Base-by-base conservation (phyloP, 2,329 filamentous ascomycete species). In the Lasiodiplodia sp. region DNA sequence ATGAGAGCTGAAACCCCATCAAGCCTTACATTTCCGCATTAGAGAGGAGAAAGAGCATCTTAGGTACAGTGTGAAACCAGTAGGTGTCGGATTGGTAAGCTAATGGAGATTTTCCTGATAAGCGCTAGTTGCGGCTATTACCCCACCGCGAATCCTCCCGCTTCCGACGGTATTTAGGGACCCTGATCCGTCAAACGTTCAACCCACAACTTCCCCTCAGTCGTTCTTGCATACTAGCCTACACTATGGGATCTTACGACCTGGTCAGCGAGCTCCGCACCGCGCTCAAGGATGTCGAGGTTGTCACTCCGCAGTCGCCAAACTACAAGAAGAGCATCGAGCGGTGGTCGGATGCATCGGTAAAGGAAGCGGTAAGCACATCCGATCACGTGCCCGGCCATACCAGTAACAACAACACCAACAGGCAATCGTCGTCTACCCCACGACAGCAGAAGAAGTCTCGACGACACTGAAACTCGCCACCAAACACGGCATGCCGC, bases 401-500 rank as follows among this genome's bases (percentile, higher is more conserved):
- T n/a, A n/a, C 12, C 21, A 25, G 14, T 28, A 23, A 16, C n/a
- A n/a, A 44, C 40, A 47, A 10, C 44, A 47, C 0, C 31, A 5
- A 5, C 47, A 53, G 49, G n/a, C 49, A 21, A 23, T 66, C 31
- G 16, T 66, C 21, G 31, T 55, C 31, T 55, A 66, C 34, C 49
- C 62, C 31, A 31, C 23, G n/a, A 66, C 31, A 5, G 25, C 62
- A 4, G 14, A 18, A 11, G 49, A 55, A 18, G 62, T 55, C 16
- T 53, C 49, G 0, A 38, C 18, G 0, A 23, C 49, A 2, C 2
- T 66, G 10, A 18, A n/a, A 3, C 74, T 75, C 55, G 70, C 74
- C 47, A 71, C 72, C 14, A 68, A 71, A 11, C 60, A 78, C 67
- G 71, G 73, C 5, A 79, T 88, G 51, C 82, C 85, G 56, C 80